A percentile compares a stretch with the other conserved stretches of the same genome.
Evolutionary conservation across 129 eudicot genomes (phyloP).

Genomic region (Flaveria robusta): DNA sequence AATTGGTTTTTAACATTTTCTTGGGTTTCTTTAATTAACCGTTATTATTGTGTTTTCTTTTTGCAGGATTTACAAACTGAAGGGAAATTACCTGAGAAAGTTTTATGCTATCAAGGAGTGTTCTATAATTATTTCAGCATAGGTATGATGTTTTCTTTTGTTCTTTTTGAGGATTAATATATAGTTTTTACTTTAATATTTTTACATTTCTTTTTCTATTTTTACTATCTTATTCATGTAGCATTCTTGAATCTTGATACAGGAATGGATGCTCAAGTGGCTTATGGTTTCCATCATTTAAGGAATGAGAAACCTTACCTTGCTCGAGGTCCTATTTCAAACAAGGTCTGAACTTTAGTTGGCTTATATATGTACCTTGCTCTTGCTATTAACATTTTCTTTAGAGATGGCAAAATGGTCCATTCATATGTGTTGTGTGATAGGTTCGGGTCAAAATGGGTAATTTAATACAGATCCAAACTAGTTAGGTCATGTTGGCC

Average conservation of each 20-base stretch:
- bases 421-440: neutral
- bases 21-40: neutral
- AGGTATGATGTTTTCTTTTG: conserved; percentile 47
- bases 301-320: conserved; percentile 90
- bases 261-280: conserved; percentile 99
- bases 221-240: neutral
- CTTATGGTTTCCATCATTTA: conserved; percentile 90
- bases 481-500: neutral
- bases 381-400: neutral
- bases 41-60: neutral
- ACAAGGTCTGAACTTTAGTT: conserved; percentile 60
- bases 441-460: neutral
- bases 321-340: conserved; percentile 91
- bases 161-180: conserved; percentile 8
- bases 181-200: neutral
- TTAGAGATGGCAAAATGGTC: neutral
- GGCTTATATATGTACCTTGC: neutral
- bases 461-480: neutral
- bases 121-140: conserved; percentile 93
- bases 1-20: neutral
- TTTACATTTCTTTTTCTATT: neutral
- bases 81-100: conserved; percentile 66
- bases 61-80: conserved; percentile 59
- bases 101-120: conserved; percentile 78
- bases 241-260: conserved; percentile 24